Base-by-base conservation (phyloP, 768 basidiomycete species). In the Russula sp. region DNA sequence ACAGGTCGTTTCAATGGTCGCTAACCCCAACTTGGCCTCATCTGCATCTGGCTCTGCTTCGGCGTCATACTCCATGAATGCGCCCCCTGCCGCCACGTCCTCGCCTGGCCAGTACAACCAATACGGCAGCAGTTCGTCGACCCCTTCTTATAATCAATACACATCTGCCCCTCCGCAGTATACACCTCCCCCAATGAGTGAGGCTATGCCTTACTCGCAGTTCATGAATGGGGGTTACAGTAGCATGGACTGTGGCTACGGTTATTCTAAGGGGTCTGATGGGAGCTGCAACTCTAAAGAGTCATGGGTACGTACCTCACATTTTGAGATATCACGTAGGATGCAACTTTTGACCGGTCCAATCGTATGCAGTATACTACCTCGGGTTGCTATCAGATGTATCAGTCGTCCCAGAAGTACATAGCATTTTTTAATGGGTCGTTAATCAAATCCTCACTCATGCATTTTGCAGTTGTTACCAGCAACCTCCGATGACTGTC, bases 231-330 rank as follows among this genome's bases (percentile, higher is more conserved):
- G 87, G 61, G 88, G 88, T 30, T 90, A 89, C 75, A 78, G 79
- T 72, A 81, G 78, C 72, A 74, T 89, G 73, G 74, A 80, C 67
- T 90, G 88, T 71, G 88, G 88, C 57, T 90, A 90, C 71, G 88
- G 88, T 28, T 85, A 85, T 70, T 69, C 73, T 54, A 87, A 86
- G 75, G 74, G 72, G 61, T 75, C 72, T 11, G 80, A 86, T 72
- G 86, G 85, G 38, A 78, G 76, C 54, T 90, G 88, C 73, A 64
- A 74, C 24, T 51, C 28, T 14, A 69, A 76, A 28, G 72, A 83
- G 72, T 79, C 80, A 58, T 89, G 88, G 88, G 87, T 88, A 69
- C 65, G 80, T 77, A n/a, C 7, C 59, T 28, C 14, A 40, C n/a
- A 57, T 49, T n/a, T 32, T 6, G 26, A 53, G 16, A 8, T 13